Evolutionary conservation across 2,329 filamentous ascomycete species (phyloP), one percentile per base, ranked within the genome.

Genomic region (Ramularia endophylla): DNA sequence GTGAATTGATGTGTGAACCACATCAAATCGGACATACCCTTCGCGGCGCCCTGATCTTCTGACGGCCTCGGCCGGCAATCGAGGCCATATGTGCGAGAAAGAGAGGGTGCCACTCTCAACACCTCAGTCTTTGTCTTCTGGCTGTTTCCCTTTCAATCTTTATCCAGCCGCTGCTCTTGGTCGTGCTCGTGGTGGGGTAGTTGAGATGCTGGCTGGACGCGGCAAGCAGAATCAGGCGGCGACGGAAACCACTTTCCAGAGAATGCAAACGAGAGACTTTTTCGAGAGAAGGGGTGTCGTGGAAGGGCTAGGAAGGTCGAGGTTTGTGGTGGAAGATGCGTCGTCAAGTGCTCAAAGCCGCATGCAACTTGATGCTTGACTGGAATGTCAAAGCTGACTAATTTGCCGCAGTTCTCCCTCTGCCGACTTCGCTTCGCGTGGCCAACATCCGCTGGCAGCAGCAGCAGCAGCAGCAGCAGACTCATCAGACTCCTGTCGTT

Each of bases 1-100:
- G 17, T 38, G 27, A 34, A 18, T 25, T 19, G 35, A 38, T 16
- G 30, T 49, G 49, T 32, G 40, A 25, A 44, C n/a, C n/a, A n/a
- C n/a, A n/a, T 35, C 41, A 30, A 16, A 11, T 16, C 7, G 35
- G 37, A 73, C 79, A 61, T 71, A 86, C 83, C 64, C 78, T 72
- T 59, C 80, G 70, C 27, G 83, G 83, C 42, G 81, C 76, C 39
- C 81, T 69, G 46, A 87, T 85, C 59, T 81, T 84, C 32, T 73
- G 69, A 47, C 73, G 70, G 36, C 74, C 74, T 59, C 75, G 70
- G 45, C 68, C 68, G 59, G 76, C 69, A 48, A 72, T 65, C 71
- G 76, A 57, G 32, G 56, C 49, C 52, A 57, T 52, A 37, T 30
- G 17, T 17, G 11, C n/a, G n/a, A n/a, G n/a, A n/a, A n/a, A n/a